Percentiles rank a stretch among this genome's conserved stretches.
phyloP scores from a whole-genome alignment of 257 asterid species.

The Solanum arcanum region DNA sequence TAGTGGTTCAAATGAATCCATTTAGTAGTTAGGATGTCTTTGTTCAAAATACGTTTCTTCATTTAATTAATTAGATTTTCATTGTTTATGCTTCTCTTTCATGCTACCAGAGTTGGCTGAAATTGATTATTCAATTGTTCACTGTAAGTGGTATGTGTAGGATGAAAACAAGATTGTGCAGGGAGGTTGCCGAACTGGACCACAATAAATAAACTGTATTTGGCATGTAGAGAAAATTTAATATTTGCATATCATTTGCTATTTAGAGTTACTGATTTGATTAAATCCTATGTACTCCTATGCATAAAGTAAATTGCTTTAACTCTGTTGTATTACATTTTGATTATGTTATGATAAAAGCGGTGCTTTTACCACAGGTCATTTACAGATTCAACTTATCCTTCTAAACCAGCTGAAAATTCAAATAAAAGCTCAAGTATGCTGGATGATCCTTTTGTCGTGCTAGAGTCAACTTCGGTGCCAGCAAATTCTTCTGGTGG shows the following conservation, averaged over 20 bases:
- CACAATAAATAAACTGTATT: not conserved
- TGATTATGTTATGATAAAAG: not conserved
- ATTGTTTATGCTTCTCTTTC: not conserved
- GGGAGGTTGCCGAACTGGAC: not conserved
- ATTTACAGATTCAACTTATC: conserved; percentile 51
- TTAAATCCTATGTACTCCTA: not conserved
- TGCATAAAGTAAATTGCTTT: not conserved
- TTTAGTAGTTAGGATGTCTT: not conserved
- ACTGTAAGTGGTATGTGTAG: not conserved
- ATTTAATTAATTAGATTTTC: not conserved
- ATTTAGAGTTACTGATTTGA: not conserved
- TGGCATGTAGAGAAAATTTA: not conserved
- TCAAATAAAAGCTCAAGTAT: conserved; percentile 28
- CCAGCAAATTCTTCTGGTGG: conserved; percentile 38
- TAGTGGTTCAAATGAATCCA: not conserved
- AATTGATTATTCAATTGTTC: not conserved
- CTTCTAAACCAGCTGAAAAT: conserved; percentile 38
- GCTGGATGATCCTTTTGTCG: conserved; percentile 67
- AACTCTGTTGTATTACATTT: not conserved
- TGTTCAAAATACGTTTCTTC: not conserved
- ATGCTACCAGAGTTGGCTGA: not conserved
- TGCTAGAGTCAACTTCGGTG: conserved; percentile 44
- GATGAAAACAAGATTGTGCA: not conserved
- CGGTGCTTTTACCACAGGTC: conserved; percentile 32
- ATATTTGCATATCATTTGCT: not conserved